These are phyloP conservation scores for Hypsizygus ulmarius DNA, from an alignment of 1,284 basidiomycete genomes.

Conservation along the genomic window DNA sequence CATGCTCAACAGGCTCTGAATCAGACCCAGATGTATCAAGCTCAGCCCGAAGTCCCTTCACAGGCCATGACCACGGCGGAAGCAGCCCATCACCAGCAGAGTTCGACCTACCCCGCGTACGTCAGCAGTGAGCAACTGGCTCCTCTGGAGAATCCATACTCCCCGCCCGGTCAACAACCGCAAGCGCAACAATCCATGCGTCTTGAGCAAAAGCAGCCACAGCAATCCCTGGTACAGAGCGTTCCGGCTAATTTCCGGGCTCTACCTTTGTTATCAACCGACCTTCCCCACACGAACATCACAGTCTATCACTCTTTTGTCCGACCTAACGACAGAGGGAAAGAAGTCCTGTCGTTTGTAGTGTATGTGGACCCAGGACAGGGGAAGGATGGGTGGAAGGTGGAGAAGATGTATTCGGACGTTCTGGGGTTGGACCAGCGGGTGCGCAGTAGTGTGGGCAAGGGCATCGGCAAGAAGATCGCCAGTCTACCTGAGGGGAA, in stretches of 20 bases:
- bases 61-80: conserved; percentile 11
- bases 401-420: conserved; percentile 94
- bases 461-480: conserved; percentile 75
- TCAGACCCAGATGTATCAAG: conserved; percentile 4
- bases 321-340: conserved; percentile 80
- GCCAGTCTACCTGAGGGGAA: conserved; percentile 84
- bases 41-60: conserved; percentile 1
- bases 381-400: conserved; percentile 77
- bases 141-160: conserved; percentile 20
- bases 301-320: conserved; percentile 74
- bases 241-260: conserved; percentile 52
- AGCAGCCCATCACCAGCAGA: conserved; percentile 21
- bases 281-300: conserved; percentile 64
- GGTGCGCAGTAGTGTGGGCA: conserved; percentile 62
- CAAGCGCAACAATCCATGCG: conserved; percentile 17
- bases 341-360: conserved; percentile 83
- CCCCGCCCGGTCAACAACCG: conserved; percentile 22
- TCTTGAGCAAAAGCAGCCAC: conserved; percentile 21
- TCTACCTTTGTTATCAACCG: conserved; percentile 63
- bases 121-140: conserved; percentile 13
- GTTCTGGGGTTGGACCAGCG: conserved; percentile 82
- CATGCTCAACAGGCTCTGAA: conserved; percentile 17
- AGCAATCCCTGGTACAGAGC: conserved; percentile 17
- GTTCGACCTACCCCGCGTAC: conserved; percentile 14
- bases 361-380: conserved; percentile 65